These are phyloP conservation scores for Penicillium manginii DNA, from an alignment of 495 filamentous ascomycete species.

Conservation along the genomic window DNA sequence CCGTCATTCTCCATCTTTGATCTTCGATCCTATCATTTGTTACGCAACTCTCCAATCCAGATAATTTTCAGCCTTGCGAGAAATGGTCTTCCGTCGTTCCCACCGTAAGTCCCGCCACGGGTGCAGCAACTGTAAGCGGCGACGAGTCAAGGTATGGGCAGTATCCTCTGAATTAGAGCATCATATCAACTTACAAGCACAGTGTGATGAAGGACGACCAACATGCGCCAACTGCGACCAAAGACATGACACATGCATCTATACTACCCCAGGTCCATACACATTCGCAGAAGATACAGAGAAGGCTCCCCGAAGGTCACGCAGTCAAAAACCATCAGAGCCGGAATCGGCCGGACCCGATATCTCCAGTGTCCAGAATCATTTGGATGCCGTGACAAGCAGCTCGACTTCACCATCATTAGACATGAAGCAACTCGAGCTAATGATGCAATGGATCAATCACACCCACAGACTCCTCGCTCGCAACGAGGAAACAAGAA, in stretches of 20 bases:
- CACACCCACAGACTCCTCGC: constrained; percentile 26
- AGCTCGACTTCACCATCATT: constrained; percentile 4
- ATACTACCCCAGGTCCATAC: constrained; percentile 18
- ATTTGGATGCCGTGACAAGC: neutral
- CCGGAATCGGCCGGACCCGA: neutral
- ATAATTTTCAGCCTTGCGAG: neutral
- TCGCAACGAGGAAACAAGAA: constrained; percentile 23
- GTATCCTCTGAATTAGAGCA: constrained; percentile 1
- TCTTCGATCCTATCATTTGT: neutral
- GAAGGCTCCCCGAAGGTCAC: constrained; percentile 1
- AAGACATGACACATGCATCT: constrained; percentile 26
- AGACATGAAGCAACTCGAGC: constrained; percentile 25
- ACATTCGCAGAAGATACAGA: constrained; percentile 18
- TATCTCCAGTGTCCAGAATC: constrained; percentile 7
- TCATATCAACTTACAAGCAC: neutral
- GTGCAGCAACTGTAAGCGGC: constrained; percentile 29
- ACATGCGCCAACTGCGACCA: constrained; percentile 24
- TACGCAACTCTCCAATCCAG: neutral
- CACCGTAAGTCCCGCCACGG: constrained; percentile 32
- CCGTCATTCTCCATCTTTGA: neutral
- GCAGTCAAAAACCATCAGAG: neutral
- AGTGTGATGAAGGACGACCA: constrained; percentile 34
- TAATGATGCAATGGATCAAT: constrained; percentile 29
- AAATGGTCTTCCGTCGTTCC: constrained; percentile 23
- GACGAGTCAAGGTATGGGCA: constrained; percentile 29